These are phyloP conservation scores for Rhizophlyctis rosea DNA, from an alignment of 192 early-diverging fungal species.

Conservation along the genomic window DNA sequence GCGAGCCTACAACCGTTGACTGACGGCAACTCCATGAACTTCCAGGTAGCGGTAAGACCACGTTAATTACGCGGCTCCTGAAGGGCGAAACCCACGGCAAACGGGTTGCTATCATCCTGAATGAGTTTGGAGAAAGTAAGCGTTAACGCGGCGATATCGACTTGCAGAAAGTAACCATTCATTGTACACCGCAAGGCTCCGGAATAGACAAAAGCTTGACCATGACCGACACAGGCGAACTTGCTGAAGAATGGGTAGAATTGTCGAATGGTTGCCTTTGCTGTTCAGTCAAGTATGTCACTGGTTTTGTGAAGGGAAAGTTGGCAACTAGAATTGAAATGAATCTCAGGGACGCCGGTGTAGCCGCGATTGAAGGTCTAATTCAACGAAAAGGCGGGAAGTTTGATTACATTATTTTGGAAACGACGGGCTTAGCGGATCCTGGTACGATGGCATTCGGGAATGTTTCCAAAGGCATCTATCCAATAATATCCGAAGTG, in stretches of 20 bases:
- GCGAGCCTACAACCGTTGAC: too few species aligned
- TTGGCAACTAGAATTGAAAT: conserved; percentile 2
- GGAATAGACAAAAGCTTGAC: conserved; percentile 93
- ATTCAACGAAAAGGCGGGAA: conserved; percentile 88
- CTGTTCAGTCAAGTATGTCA: conserved; percentile 86
- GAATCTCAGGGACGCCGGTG: conserved; percentile 75
- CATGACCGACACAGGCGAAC: conserved; percentile 72
- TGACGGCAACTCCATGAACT: too few species aligned
- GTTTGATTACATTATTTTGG: conserved; percentile 95
- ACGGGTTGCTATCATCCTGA: conserved; percentile 95
- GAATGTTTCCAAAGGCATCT: not conserved
- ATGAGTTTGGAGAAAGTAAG: conserved; percentile 93
- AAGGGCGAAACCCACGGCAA: conserved; percentile 71
- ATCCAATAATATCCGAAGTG: not conserved
- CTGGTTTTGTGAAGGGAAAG: not conserved
- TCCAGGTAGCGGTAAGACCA: conserved; percentile 80
- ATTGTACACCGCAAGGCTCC: conserved; percentile 47
- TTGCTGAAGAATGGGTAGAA: conserved; percentile 97
- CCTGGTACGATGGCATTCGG: conserved; percentile 27
- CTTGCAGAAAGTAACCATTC: not conserved
- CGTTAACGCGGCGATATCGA: conserved; percentile 21
- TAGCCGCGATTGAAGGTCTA: conserved; percentile 89
- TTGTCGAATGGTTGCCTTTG: conserved; percentile 96
- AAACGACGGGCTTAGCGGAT: conserved; percentile 85
- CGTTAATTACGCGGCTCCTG: conserved; percentile 68